Evolutionary conservation across 1,139 yeast species (phyloP).

Genomic region (Pichia inconspicua): DNA sequence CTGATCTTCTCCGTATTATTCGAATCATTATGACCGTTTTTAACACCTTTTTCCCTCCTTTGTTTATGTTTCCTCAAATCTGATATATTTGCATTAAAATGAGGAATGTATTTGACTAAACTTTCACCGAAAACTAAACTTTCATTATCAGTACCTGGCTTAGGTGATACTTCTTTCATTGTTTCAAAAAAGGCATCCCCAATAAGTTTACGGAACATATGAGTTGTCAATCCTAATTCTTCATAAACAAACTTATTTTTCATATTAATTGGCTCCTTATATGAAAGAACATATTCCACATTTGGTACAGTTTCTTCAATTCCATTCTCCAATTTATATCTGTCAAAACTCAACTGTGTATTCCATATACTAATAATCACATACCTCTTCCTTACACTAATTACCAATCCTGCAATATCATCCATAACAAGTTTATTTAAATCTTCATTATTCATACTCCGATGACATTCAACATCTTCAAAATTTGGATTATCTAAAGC

Average conservation of each 20-base stretch:
- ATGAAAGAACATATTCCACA: slow-evolving; percentile 6
- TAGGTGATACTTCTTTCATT: slow-evolving; percentile 5
- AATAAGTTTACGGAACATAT: slow-evolving; percentile 42
- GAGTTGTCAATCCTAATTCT: slow-evolving; percentile 30
- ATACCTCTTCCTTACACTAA: slow-evolving; percentile 45
- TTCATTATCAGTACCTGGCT: slow-evolving; percentile 1
- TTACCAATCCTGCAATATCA: slow-evolving; percentile 47
- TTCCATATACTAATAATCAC: slow-evolving; percentile 50
- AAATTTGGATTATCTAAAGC: slow-evolving; percentile 9
- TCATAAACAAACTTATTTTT: slow-evolving; percentile 9
- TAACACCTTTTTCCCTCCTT: background rate
- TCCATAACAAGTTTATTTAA: slow-evolving; percentile 16
- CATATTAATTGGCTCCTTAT: slow-evolving; percentile 6
- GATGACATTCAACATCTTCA: slow-evolving; percentile 2
- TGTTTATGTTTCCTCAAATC: slow-evolving; percentile 4
- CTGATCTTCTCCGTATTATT: slow-evolving; percentile 14
- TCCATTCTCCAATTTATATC: slow-evolving; percentile 13
- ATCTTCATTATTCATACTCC: slow-evolving; percentile 4
- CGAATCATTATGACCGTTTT: background rate
- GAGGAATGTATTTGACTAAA: slow-evolving; percentile 8
- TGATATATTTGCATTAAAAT: slow-evolving; percentile 5
- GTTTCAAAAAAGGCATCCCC: slow-evolving; percentile 29
- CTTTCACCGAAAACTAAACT: slow-evolving; percentile 1
- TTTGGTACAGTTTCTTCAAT: background rate
- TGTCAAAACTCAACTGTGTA: slow-evolving; percentile 36